Percentiles rank a stretch among this genome's conserved stretches.
These are phyloP conservation scores for Penicillium chermesinum DNA, from an alignment of 495 filamentous ascomycete species.

Conservation along the genomic window DNA sequence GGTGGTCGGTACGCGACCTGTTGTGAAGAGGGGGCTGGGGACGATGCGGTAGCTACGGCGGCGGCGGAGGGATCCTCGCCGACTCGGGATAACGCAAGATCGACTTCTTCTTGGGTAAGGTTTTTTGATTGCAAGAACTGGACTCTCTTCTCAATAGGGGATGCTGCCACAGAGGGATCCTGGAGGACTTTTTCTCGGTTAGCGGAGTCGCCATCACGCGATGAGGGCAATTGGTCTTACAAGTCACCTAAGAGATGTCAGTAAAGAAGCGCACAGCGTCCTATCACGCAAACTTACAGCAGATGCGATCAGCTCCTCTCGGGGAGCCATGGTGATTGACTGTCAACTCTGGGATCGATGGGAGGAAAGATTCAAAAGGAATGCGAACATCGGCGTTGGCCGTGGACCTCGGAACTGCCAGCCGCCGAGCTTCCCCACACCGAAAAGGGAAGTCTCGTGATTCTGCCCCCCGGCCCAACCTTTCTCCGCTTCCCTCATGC, in stretches of 20 bases:
- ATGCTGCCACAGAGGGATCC: conserved; percentile 84
- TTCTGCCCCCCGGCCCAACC: conserved; percentile 6
- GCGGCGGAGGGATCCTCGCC: conserved; percentile 51
- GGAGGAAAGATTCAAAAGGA: conserved; percentile 11
- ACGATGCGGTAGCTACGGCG: conserved; percentile 30
- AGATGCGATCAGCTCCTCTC: conserved; percentile 80
- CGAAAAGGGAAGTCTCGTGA: conserved; percentile 31
- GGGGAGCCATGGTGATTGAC: conserved; percentile 55
- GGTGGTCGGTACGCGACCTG: conserved; percentile 49
- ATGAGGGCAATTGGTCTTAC: conserved; percentile 21
- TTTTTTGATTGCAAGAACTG: conserved; percentile 97
- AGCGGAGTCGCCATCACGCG: conserved; percentile 12
- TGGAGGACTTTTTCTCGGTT: conserved; percentile 64
- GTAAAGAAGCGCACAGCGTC: conserved; percentile 8
- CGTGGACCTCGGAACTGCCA: conserved; percentile 40
- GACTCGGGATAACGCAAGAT: conserved; percentile 70
- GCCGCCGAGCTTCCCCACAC: conserved; percentile 37
- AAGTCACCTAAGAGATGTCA: conserved; percentile 32
- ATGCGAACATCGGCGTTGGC: conserved; percentile 23
- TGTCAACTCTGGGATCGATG: conserved; percentile 10
- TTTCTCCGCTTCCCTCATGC: conserved; percentile 5
- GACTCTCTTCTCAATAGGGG: conserved; percentile 86
- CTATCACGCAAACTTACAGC: conserved; percentile 51
- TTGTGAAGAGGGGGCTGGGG: conserved; percentile 45
- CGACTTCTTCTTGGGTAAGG: conserved; percentile 91